These are phyloP conservation scores for Triticum timopheevii DNA, from an alignment of 176 grass and related monocot genomes.

Conservation along the genomic window DNA sequence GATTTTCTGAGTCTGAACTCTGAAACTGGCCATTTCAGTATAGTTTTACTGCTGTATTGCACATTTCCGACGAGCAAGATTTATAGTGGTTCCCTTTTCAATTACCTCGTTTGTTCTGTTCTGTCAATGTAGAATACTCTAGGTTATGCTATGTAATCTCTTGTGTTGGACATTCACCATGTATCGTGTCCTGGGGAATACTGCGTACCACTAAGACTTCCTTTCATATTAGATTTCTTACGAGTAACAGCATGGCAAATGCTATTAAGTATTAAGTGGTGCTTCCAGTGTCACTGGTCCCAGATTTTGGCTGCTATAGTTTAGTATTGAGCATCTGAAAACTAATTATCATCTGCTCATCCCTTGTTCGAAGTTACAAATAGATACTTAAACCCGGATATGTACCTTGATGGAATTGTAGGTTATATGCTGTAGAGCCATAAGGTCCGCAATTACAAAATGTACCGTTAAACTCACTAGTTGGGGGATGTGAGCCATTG, in stretches of 20 bases:
- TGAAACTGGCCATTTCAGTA: neutral
- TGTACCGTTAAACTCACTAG: neutral
- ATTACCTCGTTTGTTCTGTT: neutral
- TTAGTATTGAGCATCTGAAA: neutral
- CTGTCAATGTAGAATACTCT: neutral
- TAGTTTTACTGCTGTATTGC: neutral
- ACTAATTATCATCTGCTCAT: neutral
- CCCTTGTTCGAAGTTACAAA: neutral
- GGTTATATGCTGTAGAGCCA: neutral
- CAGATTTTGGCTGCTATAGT: neutral
- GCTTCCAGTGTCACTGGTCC: neutral
- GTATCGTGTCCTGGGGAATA: neutral
- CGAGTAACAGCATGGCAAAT: neutral
- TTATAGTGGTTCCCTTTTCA: neutral
- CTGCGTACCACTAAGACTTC: neutral
- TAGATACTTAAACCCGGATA: neutral
- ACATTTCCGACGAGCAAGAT: neutral
- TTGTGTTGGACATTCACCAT: conserved; percentile 9
- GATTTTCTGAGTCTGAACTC: neutral
- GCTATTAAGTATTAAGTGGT: neutral
- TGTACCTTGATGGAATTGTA: neutral
- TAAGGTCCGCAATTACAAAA: neutral
- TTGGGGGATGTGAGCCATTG: neutral
- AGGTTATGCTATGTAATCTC: neutral
- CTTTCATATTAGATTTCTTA: neutral